Evolutionary conservation across 441 rosid species (phyloP).

Genomic region (Iberis amara): DNA sequence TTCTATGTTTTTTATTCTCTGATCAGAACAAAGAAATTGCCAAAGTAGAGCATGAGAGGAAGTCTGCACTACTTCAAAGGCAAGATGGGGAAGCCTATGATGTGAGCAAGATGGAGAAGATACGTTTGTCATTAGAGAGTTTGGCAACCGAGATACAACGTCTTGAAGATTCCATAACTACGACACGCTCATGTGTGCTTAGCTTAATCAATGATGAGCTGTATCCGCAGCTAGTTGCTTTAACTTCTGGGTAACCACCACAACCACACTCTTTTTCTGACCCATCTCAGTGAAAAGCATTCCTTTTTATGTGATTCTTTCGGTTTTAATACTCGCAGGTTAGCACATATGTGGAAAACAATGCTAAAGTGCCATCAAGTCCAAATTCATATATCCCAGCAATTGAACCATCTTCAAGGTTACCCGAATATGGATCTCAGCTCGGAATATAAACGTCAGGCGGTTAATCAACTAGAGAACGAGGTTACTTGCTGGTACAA

Average conservation of each 20-base stretch:
- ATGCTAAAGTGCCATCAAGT: conserved; percentile 79
- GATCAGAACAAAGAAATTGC: conserved; percentile 69
- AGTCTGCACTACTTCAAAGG: conserved; percentile 54
- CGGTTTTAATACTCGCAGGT: conserved; percentile 34
- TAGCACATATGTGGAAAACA: conserved; percentile 66
- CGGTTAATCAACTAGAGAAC: conserved; percentile 65
- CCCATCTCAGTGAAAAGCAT: conserved; percentile 8
- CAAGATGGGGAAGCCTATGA: conserved; percentile 66
- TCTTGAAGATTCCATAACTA: conserved; percentile 60
- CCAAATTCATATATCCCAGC: conserved; percentile 74
- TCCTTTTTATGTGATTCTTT: conserved; percentile 3
- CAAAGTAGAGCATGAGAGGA: conserved; percentile 68
- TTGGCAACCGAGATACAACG: conserved; percentile 45
- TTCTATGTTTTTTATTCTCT: conserved; percentile 10
- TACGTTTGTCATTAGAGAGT: conserved; percentile 49
- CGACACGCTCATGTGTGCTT: conserved; percentile 46
- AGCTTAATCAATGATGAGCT: conserved; percentile 68
- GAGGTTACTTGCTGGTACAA: conserved; percentile 71
- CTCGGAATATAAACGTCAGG: conserved; percentile 66
- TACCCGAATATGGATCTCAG: conserved; percentile 45
- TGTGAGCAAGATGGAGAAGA: conserved; percentile 56
- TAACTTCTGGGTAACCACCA: conserved; percentile 71
- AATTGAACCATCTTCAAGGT: conserved; percentile 54
- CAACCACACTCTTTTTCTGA: conserved; percentile 13
- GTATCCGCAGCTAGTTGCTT: conserved; percentile 70